Percentiles rank a stretch among this genome's conserved stretches.
Evolutionary conservation across 2,329 filamentous ascomycete genomes (phyloP).

Genomic region (Fusarium denticulatum): DNA sequence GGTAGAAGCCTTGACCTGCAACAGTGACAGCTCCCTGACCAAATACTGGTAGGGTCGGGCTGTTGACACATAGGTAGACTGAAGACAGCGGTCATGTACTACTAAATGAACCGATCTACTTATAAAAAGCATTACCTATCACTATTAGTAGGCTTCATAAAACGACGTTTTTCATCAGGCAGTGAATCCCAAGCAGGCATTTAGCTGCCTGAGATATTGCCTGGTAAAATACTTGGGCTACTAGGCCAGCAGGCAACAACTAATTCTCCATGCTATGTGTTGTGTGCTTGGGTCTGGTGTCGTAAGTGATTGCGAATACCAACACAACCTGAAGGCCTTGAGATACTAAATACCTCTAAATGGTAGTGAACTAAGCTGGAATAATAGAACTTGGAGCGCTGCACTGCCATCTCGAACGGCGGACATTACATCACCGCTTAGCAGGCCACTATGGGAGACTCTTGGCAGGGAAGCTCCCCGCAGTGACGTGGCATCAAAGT

Average conservation of each 20-base stretch:
- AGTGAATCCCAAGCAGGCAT: neutral
- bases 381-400: constrained; percentile 1
- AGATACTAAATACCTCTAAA: neutral
- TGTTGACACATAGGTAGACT: neutral
- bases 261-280: neutral
- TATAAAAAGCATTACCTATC: neutral
- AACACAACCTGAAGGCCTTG: neutral
- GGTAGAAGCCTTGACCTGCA: neutral
- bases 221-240: neutral
- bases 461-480: constrained; percentile 31
- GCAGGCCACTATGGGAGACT: neutral
- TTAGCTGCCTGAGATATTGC: neutral
- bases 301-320: constrained; percentile 10
- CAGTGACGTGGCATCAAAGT: constrained; percentile 22
- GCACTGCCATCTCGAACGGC: constrained; percentile 28
- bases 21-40: neutral
- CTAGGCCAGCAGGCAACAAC: neutral
- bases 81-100: neutral
- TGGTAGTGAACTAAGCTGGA: neutral
- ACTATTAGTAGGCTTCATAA: neutral
- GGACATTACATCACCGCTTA: constrained; percentile 34
- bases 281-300: constrained; percentile 7
- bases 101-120: neutral
- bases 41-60: neutral
- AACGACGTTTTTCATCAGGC: neutral